These are phyloP conservation scores for Colletotrichum incanum DNA, from an alignment of 2,329 filamentous ascomycete genomes.

Conservation along the genomic window DNA sequence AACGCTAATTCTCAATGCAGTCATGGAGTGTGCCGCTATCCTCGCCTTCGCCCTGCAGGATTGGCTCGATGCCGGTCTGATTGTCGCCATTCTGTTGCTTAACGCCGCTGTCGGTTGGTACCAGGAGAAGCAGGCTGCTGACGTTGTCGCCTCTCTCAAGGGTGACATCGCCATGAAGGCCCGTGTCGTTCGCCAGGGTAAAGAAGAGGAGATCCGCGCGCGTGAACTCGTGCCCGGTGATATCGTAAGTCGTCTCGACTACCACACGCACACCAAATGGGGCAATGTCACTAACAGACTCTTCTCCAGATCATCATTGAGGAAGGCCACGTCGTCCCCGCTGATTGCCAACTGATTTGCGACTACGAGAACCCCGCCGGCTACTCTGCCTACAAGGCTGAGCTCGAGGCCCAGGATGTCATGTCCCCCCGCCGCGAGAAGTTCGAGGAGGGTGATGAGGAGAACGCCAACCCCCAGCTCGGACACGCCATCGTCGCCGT, in stretches of 20 bases:
- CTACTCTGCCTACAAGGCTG: constrained; percentile 65
- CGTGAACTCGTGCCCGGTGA: constrained; percentile 84
- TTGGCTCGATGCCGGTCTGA: constrained; percentile 83
- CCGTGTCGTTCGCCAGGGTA: constrained; percentile 77
- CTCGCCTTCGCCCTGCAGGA: constrained; percentile 82
- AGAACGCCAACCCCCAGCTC: constrained; percentile 67
- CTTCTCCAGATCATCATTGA: constrained; percentile 74
- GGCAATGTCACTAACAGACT: constrained; percentile 17
- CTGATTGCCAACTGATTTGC: constrained; percentile 80
- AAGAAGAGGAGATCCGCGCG: constrained; percentile 78
- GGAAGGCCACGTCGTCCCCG: constrained; percentile 80
- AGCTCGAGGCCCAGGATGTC: constrained; percentile 72
- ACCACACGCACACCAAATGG: too few relatives aligned
- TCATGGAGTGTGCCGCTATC: constrained; percentile 84
- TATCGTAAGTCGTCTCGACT: constrained; percentile 68
- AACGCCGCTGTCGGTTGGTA: constrained; percentile 86
- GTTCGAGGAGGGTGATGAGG: constrained; percentile 71
- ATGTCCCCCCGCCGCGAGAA: constrained; percentile 53
- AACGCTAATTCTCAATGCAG: constrained; percentile 49
- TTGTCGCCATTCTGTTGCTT: constrained; percentile 81
- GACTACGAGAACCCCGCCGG: constrained; percentile 76
- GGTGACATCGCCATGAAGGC: constrained; percentile 86
- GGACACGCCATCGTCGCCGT: constrained; percentile 79
- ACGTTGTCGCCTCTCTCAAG: constrained; percentile 82
- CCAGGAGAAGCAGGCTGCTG: constrained; percentile 85